phyloP scores from a whole-genome alignment of 768 basidiomycete species.

The Termitomyces sp. region DNA sequence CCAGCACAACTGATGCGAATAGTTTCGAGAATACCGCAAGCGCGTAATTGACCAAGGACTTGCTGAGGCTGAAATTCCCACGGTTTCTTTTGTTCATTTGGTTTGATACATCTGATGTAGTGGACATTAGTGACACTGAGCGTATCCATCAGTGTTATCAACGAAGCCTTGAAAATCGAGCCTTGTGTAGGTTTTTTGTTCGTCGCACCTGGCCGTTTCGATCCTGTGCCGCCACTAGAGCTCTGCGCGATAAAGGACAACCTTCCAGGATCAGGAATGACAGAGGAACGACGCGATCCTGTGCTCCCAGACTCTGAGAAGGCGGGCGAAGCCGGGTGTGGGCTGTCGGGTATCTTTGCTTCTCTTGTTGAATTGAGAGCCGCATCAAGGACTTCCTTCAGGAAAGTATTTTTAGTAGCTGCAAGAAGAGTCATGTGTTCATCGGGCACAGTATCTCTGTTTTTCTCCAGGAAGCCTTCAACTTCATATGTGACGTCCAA shows the following conservation, averaged over 20 bases:
- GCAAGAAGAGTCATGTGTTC: constrained; percentile 91
- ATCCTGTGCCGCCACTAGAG: constrained; percentile 25
- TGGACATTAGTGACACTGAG: constrained; percentile 97
- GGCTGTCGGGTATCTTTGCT: constrained; percentile 61
- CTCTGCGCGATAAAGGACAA: constrained; percentile 58
- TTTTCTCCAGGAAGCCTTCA: constrained; percentile 98
- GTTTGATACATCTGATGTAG: constrained; percentile 99
- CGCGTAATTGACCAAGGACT: constrained; percentile 89
- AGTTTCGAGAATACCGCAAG: constrained; percentile 98
- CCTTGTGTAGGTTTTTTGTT: constrained; percentile 95
- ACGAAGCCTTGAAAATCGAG: constrained; percentile 95
- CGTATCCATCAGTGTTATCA: constrained; percentile 94
- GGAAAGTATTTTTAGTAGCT: constrained; percentile 83
- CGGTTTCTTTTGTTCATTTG: constrained; percentile 92
- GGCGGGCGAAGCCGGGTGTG: constrained; percentile 70
- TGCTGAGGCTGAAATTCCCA: constrained; percentile 98
- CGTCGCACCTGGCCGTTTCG: constrained; percentile 60
- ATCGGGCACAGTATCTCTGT: constrained; percentile 97
- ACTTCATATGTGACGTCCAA: constrained; percentile 98
- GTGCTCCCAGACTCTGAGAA: constrained; percentile 74
- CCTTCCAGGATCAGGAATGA: constrained; percentile 86
- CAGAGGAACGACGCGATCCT: constrained; percentile 73
- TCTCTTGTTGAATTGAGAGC: constrained; percentile 75
- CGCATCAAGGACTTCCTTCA: constrained; percentile 91
- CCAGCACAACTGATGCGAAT: constrained; percentile 99